A percentile compares a stretch with the other conserved stretches of the same genome.
Evolutionary conservation across 1,139 yeast genomes (phyloP).

Genomic region (Pneumocystis carinii): DNA sequence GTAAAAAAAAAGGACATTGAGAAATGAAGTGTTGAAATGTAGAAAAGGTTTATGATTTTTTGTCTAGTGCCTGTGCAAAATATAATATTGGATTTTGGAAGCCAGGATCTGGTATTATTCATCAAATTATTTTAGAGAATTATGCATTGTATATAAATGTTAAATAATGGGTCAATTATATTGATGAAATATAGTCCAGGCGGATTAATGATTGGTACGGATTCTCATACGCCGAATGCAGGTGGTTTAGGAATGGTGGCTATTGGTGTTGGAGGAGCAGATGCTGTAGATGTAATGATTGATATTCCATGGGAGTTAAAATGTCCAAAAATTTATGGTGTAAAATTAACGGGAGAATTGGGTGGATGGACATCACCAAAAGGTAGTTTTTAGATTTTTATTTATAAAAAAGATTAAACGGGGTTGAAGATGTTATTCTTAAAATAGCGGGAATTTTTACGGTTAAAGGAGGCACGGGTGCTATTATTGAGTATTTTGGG

Average conservation of each 20-base stretch:
- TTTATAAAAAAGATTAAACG: not conserved
- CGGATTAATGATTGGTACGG: conserved; percentile 92
- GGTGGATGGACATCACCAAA: conserved; percentile 98
- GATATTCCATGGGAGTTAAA: conserved; percentile 94
- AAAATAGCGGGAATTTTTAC: conserved; percentile 94
- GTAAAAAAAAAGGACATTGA: conserved; percentile 27
- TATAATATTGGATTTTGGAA: conserved; percentile 99
- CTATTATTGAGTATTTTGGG: conserved; percentile 94
- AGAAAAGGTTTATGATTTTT: conserved; percentile 52
- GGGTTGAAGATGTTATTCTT: conserved; percentile 55
- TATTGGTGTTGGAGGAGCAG: conserved; percentile 99
- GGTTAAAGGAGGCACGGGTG: conserved; percentile 98
- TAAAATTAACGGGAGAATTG: conserved; percentile 87
- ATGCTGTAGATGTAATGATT: conserved; percentile 96
- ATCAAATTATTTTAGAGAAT: conserved; percentile 93
- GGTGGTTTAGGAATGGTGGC: conserved; percentile 99
- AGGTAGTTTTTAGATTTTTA: conserved; percentile 16
- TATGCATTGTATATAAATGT: conserved; percentile 42
- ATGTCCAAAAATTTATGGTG: conserved; percentile 97
- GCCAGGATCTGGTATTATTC: conserved; percentile 98
- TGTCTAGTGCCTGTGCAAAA: conserved; percentile 86
- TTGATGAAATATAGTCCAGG: conserved; percentile 44
- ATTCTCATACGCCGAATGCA: conserved; percentile 97
- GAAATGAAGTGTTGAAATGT: not conserved
- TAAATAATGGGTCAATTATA: not conserved